Evolutionary conservation across 2,329 filamentous ascomycete species (phyloP).

Genomic region (Calcarisporium arbuscula): DNA sequence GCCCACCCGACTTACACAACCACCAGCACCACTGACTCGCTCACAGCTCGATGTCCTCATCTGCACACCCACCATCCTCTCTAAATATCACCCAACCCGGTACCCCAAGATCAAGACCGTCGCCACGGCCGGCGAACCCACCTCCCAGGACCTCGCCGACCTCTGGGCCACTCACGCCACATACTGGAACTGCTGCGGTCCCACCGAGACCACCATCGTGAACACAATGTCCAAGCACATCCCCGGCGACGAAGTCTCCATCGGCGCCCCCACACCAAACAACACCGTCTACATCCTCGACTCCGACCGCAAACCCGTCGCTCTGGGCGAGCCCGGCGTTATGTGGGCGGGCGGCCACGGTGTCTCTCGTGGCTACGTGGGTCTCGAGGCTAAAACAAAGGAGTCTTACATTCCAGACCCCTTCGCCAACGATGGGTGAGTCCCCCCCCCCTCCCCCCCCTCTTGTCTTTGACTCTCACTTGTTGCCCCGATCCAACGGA

Average conservation of each 20-base stretch:
- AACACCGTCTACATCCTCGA: conserved; percentile 50
- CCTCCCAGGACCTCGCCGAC: conserved; percentile 43
- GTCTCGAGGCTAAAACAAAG: conserved; percentile 43
- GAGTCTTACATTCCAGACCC: conserved; percentile 43
- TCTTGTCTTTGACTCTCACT: not conserved
- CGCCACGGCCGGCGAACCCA: conserved; percentile 51
- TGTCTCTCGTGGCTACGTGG: conserved; percentile 50
- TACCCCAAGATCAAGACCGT: conserved; percentile 47
- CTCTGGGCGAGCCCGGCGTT: conserved; percentile 39
- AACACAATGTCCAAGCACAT: conserved; percentile 49
- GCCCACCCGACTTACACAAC: not conserved
- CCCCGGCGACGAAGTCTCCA: conserved; percentile 40
- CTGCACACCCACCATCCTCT: conserved; percentile 48
- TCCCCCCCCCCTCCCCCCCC: not conserved
- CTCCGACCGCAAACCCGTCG: conserved; percentile 35
- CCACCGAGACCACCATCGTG: conserved; percentile 54
- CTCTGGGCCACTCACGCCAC: conserved; percentile 43
- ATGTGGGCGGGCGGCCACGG: conserved; percentile 54
- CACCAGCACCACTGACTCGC: conserved; percentile 1
- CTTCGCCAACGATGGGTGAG: conserved; percentile 46
- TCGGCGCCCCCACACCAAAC: conserved; percentile 51
- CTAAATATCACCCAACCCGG: conserved; percentile 38
- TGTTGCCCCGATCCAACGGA: not conserved
- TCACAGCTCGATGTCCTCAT: conserved; percentile 45
- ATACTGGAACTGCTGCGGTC: conserved; percentile 53